Base-by-base conservation (phyloP, 2,329 filamentous ascomycete genomes). In the Trichophyton simii region DNA sequence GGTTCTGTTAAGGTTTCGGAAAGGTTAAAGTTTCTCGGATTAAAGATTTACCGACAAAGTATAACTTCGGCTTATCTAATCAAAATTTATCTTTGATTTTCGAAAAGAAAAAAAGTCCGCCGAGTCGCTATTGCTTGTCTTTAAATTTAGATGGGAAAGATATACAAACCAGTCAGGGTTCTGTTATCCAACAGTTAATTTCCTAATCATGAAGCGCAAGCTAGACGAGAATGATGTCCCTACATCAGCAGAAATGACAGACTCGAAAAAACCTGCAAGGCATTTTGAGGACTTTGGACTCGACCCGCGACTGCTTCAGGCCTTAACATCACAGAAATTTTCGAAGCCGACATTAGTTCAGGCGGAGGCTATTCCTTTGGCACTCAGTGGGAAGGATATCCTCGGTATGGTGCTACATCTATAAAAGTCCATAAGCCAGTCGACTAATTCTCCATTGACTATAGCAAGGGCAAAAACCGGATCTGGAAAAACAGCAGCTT, bases 401-500 rank as follows among this genome's bases (percentile, higher is more conserved):
- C 79, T 97, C 44, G 79, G 79, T 82, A 70, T 60, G 71, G 60
- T 1, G 22, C 15, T 41, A 18, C 5, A 31, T 31, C 28, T 31
- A 31, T 31, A 31, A 31, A 31, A 31, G 6, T 54, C 28, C 5
- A 20, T 18, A 57, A 46, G 57, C 46, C 46, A 22, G 20, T 22
- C 13, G 2, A 28, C 50, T 55, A 55, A 22, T 1, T 59, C 4
- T 36, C 18, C 9, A 7, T 36, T 13, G 25, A 36, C 7, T 59
- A n/a, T 64, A 81, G 91, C 91, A 60, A 91, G 92, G 70, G 90
- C 92, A 42, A 95, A 92, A 74, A 97, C 94, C 3, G 94, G 94
- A 11, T 96, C 91, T 3, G 94, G 94, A 67, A 99, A 99, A 80
- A 99, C 94, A 9, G 90, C 90, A n/a, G 92, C 94, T 58, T 97